These are phyloP conservation scores for Senecio squalidus DNA, from an alignment of 140 eudicot species.

Conservation along the genomic window DNA sequence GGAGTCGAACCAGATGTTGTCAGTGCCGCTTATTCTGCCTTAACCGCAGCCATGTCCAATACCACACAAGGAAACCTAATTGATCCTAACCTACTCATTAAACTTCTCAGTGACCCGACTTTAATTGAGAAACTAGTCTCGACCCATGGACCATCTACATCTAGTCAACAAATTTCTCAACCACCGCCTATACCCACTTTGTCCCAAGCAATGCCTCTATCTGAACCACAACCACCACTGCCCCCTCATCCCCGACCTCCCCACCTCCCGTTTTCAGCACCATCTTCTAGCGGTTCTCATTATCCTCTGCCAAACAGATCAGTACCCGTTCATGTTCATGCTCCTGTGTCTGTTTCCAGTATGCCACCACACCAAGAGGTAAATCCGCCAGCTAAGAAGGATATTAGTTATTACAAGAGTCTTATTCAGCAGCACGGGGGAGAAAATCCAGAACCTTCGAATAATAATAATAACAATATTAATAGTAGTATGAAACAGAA, in stretches of 20 bases:
- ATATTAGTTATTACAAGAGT: conserved; percentile 76
- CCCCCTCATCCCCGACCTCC: conserved; percentile 31
- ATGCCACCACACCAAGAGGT: conserved; percentile 29
- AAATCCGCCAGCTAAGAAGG: conserved; percentile 45
- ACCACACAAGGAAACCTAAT: conserved; percentile 47
- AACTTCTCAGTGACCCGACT: conserved; percentile 60
- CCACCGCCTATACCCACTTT: conserved; percentile 14
- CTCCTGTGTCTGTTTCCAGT: conserved; percentile 16
- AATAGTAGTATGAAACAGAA: conserved; percentile 32
- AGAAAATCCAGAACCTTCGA: conserved; percentile 37
- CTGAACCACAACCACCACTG: conserved; percentile 22
- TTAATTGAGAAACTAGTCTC: conserved; percentile 52
- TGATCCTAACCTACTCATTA: conserved; percentile 63
- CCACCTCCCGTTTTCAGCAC: conserved; percentile 31
- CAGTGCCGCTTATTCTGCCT: conserved; percentile 56
- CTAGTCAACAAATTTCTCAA: conserved; percentile 25
- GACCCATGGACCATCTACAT: conserved; percentile 39
- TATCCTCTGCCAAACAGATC: conserved; percentile 35
- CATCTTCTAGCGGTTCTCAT: conserved; percentile 26
- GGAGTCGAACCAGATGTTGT: conserved; percentile 46
- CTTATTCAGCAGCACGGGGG: conserved; percentile 92
- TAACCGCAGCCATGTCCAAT: conserved; percentile 43
- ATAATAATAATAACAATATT: conserved; percentile 2
- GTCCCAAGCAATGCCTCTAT: conserved; percentile 15
- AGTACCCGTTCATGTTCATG: conserved; percentile 27